These are phyloP conservation scores for Arthrobotrys sinensis DNA, from an alignment of 2,329 filamentous ascomycete species.

Conservation along the genomic window DNA sequence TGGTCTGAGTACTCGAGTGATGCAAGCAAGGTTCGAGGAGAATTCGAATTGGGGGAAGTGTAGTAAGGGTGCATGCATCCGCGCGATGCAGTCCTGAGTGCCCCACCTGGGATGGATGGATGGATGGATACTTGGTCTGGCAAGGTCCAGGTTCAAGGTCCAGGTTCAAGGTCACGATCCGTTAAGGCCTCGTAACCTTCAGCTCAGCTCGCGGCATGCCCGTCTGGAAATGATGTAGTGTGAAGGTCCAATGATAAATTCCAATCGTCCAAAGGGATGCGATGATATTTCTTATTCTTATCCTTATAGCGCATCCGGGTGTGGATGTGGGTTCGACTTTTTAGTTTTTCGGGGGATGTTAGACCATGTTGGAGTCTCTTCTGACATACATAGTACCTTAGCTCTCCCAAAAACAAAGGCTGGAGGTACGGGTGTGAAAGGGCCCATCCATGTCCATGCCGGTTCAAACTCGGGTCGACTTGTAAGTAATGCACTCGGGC, in stretches of 20 bases:
- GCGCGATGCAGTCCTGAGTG: constrained; percentile 36
- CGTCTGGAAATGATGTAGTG: constrained; percentile 44
- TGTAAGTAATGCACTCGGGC: constrained; percentile 52
- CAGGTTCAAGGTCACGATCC: constrained; percentile 44
- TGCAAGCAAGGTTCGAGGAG: constrained; percentile 52
- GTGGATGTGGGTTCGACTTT: constrained; percentile 6
- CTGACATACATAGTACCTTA: not conserved
- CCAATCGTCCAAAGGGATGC: constrained; percentile 39
- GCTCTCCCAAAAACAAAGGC: constrained; percentile 38
- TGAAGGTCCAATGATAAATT: constrained; percentile 55
- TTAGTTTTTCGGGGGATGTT: constrained; percentile 33
- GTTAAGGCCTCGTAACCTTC: constrained; percentile 52
- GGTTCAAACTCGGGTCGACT: constrained; percentile 55
- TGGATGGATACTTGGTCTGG: no score
- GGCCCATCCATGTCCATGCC: constrained; percentile 15
- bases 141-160: constrained; percentile 31
- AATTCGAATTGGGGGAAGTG: constrained; percentile 17
- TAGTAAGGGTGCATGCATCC: constrained; percentile 48
- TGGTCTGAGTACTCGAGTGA: constrained; percentile 48
- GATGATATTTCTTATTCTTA: constrained; percentile 53
- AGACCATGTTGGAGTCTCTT: constrained; percentile 1
- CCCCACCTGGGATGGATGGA: constrained; percentile 39
- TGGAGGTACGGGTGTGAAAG: constrained; percentile 21
- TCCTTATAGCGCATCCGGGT: constrained; percentile 14
- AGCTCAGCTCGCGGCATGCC: constrained; percentile 55